A percentile compares a stretch with the other conserved stretches of the same genome.
Evolutionary conservation across 352 stramenopile species (phyloP).

Genomic region (Globisporangium polare): DNA sequence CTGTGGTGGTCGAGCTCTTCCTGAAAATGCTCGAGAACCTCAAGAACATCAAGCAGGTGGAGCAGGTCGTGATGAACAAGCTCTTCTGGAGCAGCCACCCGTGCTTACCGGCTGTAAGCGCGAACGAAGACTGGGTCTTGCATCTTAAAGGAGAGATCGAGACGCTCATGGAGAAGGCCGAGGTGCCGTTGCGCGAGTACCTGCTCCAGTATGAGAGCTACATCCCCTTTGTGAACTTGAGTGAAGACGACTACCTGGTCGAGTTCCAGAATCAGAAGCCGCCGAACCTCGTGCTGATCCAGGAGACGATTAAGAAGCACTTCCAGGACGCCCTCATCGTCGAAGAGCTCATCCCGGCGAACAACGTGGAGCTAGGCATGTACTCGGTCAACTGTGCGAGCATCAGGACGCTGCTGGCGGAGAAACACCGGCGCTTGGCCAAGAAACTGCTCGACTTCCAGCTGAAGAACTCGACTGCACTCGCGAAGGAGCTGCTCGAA

Average conservation of each 20-base stretch:
- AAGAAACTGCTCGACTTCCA: conserved; percentile 78
- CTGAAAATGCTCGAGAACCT: conserved; percentile 78
- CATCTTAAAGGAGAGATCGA: conserved; percentile 56
- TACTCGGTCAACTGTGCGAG: conserved; percentile 76
- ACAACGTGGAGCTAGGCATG: conserved; percentile 76
- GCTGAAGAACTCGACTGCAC: conserved; percentile 62
- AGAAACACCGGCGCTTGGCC: conserved; percentile 70
- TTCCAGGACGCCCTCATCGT: conserved; percentile 51
- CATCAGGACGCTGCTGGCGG: conserved; percentile 63
- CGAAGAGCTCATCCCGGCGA: conserved; percentile 54
- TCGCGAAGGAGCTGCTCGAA: conserved; percentile 73
- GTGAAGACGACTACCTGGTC: conserved; percentile 81
- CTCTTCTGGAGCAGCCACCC: conserved; percentile 94
- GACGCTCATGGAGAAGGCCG: conserved; percentile 50
- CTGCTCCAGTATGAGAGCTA: conserved; percentile 79
- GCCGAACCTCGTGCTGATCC: conserved; percentile 60
- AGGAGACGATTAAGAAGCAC: conserved; percentile 78
- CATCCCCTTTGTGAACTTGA: conserved; percentile 88
- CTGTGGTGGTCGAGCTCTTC: conserved; percentile 60
- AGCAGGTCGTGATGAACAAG: conserved; percentile 93
- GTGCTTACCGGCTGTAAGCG: conserved; percentile 75
- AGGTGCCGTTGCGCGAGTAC: conserved; percentile 68
- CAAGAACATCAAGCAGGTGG: conserved; percentile 85
- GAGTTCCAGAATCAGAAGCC: conserved; percentile 74
- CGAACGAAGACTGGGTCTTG: conserved; percentile 84